A percentile compares a stretch with the other conserved stretches of the same genome.
Evolutionary conservation across 169 alveolate species (phyloP).

Genomic region (Eimeria falciformis): DNA sequence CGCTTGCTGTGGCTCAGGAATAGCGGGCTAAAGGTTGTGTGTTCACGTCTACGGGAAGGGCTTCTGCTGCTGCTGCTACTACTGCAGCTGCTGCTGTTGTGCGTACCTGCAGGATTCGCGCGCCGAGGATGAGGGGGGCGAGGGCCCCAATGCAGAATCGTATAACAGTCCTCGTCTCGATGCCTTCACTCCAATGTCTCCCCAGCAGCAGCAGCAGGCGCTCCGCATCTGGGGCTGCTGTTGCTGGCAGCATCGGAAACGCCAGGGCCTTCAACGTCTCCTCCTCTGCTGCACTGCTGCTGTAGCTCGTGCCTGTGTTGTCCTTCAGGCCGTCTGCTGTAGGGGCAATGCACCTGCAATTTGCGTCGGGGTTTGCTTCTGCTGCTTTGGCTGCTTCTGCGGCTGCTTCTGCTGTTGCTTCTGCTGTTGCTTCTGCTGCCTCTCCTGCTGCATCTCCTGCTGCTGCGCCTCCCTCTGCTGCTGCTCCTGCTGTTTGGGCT

Average conservation of each 20-base stretch:
- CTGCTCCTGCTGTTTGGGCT: conserved; percentile 3
- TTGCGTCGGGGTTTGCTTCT: not conserved
- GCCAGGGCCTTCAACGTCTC: conserved; percentile 44
- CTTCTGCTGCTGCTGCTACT: conserved; percentile 27
- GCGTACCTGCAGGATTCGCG: conserved; percentile 27
- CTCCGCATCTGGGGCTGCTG: conserved; percentile 55
- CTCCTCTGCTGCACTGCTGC: conserved; percentile 34
- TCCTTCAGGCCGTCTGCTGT: too few species aligned
- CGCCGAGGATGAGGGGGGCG: conserved; percentile 53
- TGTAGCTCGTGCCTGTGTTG: too few species aligned
- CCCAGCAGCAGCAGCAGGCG: conserved; percentile 63
- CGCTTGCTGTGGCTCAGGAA: not conserved
- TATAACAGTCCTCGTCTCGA: conserved; percentile 34
- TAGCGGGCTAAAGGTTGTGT: too few species aligned
- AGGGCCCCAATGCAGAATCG: conserved; percentile 16
- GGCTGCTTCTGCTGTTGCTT: conserved; percentile 8
- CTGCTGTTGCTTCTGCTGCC: conserved; percentile 57
- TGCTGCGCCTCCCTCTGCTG: not conserved
- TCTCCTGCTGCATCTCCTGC: not conserved
- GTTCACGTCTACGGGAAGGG: too few species aligned
- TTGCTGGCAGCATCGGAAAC: conserved; percentile 55
- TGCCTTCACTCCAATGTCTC: conserved; percentile 48
- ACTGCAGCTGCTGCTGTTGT: conserved; percentile 41
- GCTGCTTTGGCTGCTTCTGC: not conserved
- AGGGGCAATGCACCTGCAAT: not conserved